A percentile compares a stretch with the other conserved stretches of the same genome.
Evolutionary conservation across 176 grass and related monocot species (phyloP).

Genomic region (Zea luxurians): DNA sequence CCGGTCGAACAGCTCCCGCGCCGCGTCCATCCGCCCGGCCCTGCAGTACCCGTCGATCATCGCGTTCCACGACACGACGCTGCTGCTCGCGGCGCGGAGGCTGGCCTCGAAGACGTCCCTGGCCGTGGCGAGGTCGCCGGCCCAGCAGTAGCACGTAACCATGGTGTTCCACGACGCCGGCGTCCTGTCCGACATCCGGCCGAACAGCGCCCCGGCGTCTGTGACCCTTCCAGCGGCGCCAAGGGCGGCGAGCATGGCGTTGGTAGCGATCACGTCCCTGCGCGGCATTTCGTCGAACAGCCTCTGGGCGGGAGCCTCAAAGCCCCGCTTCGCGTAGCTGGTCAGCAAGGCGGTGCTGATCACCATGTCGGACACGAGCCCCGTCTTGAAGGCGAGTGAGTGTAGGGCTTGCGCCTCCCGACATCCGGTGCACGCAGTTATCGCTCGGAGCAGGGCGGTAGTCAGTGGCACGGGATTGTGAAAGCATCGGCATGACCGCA

Average conservation of each 20-base stretch:
- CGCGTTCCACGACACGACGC: slow-evolving; percentile 59
- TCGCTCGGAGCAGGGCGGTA: slow-evolving; percentile 23
- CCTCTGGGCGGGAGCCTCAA: slow-evolving; percentile 5
- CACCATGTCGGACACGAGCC: slow-evolving; percentile 35
- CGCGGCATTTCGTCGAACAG: slow-evolving; percentile 56
- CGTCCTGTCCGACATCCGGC: slow-evolving; percentile 39
- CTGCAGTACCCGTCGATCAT: slow-evolving; percentile 51
- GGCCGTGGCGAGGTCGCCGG: slow-evolving; percentile 32
- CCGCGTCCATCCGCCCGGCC: slow-evolving; percentile 28
- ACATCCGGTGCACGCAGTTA: neutral
- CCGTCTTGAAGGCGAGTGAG: slow-evolving; percentile 36
- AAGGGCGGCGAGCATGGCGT: slow-evolving; percentile 50
- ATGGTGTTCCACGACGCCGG: slow-evolving; percentile 56
- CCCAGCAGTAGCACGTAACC: slow-evolving; percentile 38
- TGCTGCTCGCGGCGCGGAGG: slow-evolving; percentile 25
- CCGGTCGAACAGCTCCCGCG: slow-evolving; percentile 33
- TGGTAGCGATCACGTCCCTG: slow-evolving; percentile 46
- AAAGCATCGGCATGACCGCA: neutral
- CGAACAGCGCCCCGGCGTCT: slow-evolving; percentile 33
- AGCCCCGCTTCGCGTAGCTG: slow-evolving; percentile 30
- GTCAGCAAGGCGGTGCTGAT: slow-evolving; percentile 42
- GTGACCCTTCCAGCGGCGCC: slow-evolving; percentile 9
- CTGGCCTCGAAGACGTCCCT: slow-evolving; percentile 48
- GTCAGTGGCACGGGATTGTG: neutral
- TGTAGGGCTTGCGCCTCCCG: slow-evolving; percentile 40